Conservation (phyloP, 2,329 filamentous ascomycete species). For the Ophiostoma tasmaniense region DNA sequence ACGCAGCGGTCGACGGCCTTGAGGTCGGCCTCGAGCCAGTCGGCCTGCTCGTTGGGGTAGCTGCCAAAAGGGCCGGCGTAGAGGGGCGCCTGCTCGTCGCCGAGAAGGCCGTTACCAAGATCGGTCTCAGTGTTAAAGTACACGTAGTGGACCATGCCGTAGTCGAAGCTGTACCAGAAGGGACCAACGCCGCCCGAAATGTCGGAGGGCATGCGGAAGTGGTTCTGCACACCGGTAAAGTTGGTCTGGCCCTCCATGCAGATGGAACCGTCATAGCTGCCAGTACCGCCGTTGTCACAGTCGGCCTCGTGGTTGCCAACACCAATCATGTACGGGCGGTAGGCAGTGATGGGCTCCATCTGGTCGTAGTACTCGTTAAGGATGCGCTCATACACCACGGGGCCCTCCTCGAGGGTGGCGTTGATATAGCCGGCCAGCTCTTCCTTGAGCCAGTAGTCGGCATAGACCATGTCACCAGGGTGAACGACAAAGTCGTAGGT, state of each 20-base stretch:
- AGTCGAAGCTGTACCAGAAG: not conserved
- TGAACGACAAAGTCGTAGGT: not conserved
- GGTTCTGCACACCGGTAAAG: not conserved
- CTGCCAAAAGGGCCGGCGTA: no score
- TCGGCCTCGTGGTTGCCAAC: not conserved
- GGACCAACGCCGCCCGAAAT: not conserved
- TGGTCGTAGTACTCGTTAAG: not conserved
- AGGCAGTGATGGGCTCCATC: not conserved
- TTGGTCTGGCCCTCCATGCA: slow-evolving; percentile 3
- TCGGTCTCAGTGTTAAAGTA: no score
- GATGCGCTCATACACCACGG: not conserved
- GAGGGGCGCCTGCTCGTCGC: no score
- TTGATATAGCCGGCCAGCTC: not conserved
- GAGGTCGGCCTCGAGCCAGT: no score
- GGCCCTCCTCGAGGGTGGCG: not conserved
- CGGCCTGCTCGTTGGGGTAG: no score
- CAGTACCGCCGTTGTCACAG: not conserved
- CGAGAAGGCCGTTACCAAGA: no score
- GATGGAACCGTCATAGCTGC: not conserved
- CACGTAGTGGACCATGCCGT: not conserved
- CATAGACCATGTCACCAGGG: not conserved
- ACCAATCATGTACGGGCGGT: not conserved
- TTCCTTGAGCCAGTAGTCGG: not conserved
- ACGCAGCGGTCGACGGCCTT: no score
- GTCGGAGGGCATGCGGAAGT: slow-evolving; percentile 6